These are phyloP conservation scores for Penicillium vulpinum DNA, from an alignment of 2,329 filamentous ascomycete genomes.

Conservation along the genomic window DNA sequence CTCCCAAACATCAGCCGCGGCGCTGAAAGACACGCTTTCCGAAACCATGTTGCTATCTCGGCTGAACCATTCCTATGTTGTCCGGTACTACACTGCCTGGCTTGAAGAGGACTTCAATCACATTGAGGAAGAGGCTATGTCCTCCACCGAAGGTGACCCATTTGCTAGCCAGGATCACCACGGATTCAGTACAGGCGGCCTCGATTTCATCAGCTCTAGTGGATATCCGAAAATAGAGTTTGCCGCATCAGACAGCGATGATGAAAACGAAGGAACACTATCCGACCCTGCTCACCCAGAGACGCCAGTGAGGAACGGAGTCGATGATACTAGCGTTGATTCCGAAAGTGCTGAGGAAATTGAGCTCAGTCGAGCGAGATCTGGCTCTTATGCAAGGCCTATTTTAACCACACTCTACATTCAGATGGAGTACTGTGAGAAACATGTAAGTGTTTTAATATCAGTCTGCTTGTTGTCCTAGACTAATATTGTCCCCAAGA, in stretches of 20 bases:
- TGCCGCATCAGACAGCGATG: slow-evolving; percentile 54
- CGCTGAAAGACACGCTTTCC: slow-evolving; percentile 65
- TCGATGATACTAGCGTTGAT: slow-evolving; percentile 8
- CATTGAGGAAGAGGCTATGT: slow-evolving; percentile 45
- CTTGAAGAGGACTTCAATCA: slow-evolving; percentile 65
- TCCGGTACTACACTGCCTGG: slow-evolving; percentile 96
- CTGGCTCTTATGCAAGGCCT: slow-evolving; percentile 53
- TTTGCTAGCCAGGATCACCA: slow-evolving; percentile 28
- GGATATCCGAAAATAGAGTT: slow-evolving; percentile 77
- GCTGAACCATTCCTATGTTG: slow-evolving; percentile 82
- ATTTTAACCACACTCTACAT: slow-evolving; percentile 83
- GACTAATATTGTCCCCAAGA: slow-evolving; percentile 48
- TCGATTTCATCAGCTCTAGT: slow-evolving; percentile 92
- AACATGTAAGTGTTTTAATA: slow-evolving; percentile 59
- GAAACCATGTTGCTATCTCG: slow-evolving; percentile 89
- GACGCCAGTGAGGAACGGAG: slow-evolving; percentile 19
- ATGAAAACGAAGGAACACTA: slow-evolving; percentile 42
- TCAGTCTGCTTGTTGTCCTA: background rate
- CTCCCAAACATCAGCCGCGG: slow-evolving; percentile 71
- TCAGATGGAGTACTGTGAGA: slow-evolving; percentile 98
- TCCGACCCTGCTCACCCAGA: slow-evolving; percentile 36
- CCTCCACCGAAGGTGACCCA: slow-evolving; percentile 57
- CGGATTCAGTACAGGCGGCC: slow-evolving; percentile 70
- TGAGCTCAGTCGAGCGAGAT: slow-evolving; percentile 45
- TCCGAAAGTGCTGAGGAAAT: slow-evolving; percentile 30